A percentile compares a stretch with the other conserved stretches of the same genome.
Evolutionary conservation across 179 eudicot genomes (phyloP).

Genomic region (Camellia oleifera): DNA sequence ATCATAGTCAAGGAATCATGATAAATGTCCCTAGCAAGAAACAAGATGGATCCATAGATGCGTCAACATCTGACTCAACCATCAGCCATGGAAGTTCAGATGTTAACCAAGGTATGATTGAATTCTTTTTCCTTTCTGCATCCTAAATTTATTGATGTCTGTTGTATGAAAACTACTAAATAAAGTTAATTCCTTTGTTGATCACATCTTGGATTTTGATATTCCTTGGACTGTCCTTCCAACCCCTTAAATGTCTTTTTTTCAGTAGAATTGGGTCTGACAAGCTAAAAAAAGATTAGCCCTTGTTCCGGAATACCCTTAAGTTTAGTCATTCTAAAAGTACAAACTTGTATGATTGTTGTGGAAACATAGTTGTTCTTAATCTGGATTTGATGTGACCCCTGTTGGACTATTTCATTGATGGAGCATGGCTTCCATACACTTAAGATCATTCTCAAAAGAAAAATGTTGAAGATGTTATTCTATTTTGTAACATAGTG

Average conservation of each 20-base stretch:
- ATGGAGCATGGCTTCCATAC: too few species aligned
- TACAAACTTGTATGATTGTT: too few species aligned
- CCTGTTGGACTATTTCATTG: too few species aligned
- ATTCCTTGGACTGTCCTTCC: not conserved
- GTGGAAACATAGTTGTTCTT: too few species aligned
- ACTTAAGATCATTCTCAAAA: too few species aligned
- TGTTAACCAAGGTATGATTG: slow-evolving; percentile 40
- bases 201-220: not conserved
- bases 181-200: not conserved
- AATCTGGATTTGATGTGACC: too few species aligned
- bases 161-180: not conserved
- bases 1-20: slow-evolving; percentile 32
- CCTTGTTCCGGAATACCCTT: not conserved
- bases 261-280: not conserved
- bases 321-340: not conserved
- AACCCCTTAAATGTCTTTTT: not conserved
- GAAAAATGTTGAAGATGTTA: too few species aligned
- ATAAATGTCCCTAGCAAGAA: slow-evolving; percentile 26
- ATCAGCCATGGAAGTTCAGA: slow-evolving; percentile 53
- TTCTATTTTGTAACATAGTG: too few species aligned
- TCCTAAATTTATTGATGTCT: not conserved
- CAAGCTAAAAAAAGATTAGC: not conserved
- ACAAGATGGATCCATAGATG: slow-evolving; percentile 39
- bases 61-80: slow-evolving; percentile 50
- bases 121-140: not conserved